Percentiles rank a stretch among this genome's conserved stretches.
Conservation (phyloP, 495 filamentous ascomycete genomes). For the Aspergillus ellipticus region DNA sequence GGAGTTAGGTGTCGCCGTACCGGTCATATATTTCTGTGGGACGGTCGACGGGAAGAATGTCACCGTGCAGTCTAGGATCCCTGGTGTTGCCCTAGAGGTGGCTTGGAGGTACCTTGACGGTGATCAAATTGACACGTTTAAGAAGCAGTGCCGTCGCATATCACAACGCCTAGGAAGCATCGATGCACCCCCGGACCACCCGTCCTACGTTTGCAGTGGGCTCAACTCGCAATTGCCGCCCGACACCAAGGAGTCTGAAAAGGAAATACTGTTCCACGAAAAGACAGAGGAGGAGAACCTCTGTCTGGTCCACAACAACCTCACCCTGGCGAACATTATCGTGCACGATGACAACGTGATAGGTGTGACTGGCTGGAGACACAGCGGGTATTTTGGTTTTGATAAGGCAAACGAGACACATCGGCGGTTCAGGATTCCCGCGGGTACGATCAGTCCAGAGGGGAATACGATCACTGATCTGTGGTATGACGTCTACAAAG, state of each 20-base stretch:
- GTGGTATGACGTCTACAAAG: slow-evolving; percentile 39
- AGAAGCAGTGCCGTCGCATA: slow-evolving; percentile 36
- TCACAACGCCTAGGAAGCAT: slow-evolving; percentile 25
- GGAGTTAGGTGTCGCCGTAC: slow-evolving; percentile 34
- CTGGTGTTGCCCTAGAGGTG: slow-evolving; percentile 42
- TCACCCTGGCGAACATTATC: slow-evolving; percentile 38
- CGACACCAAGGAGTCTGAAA: slow-evolving; percentile 24
- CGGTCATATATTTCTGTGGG: slow-evolving; percentile 38
- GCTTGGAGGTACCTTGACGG: slow-evolving; percentile 38
- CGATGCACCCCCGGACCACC: slow-evolving; percentile 24
- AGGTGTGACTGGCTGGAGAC: slow-evolving; percentile 39
- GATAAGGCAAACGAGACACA: slow-evolving; percentile 32
- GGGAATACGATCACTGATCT: slow-evolving; percentile 8
- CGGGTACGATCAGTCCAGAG: slow-evolving; percentile 7
- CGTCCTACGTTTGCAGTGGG: slow-evolving; percentile 36
- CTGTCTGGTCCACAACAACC: slow-evolving; percentile 36
- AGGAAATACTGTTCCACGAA: slow-evolving; percentile 31
- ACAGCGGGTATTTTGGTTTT: slow-evolving; percentile 42
- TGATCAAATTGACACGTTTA: slow-evolving; percentile 31
- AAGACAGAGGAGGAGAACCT: slow-evolving; percentile 25
- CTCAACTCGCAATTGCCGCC: slow-evolving; percentile 33
- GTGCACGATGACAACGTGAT: slow-evolving; percentile 37
- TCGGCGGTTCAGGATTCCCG: slow-evolving; percentile 27
- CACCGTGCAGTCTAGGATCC: slow-evolving; percentile 40
- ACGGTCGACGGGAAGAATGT: slow-evolving; percentile 39